These are phyloP conservation scores for Globomyces sp. DNA, from an alignment of 371 early-diverging fungal species.

Conservation along the genomic window DNA sequence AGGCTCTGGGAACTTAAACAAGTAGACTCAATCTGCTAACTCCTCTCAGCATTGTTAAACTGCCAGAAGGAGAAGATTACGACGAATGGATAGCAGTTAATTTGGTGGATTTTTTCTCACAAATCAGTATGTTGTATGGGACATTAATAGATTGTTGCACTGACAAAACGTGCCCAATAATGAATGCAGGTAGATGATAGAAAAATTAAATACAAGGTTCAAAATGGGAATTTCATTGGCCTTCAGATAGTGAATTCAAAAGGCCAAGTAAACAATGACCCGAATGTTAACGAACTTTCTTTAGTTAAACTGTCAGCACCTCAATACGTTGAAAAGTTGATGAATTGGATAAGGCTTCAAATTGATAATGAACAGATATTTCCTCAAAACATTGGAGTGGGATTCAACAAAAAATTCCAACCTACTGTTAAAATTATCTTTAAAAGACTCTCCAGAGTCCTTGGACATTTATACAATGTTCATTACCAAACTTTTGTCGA, in stretches of 20 bases:
- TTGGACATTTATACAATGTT: constrained; percentile 83
- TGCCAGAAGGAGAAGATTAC: constrained; percentile 82
- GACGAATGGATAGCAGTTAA: constrained; percentile 90
- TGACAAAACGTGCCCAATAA: constrained; percentile 73
- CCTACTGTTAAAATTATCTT: constrained; percentile 64
- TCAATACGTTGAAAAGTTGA: constrained; percentile 76
- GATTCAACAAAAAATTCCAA: constrained; percentile 60
- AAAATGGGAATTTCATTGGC: constrained; percentile 81
- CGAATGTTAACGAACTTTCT: constrained; percentile 12
- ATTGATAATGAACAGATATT: constrained; percentile 77
- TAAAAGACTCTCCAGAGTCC: constrained; percentile 78
- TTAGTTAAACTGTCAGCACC: constrained; percentile 73
- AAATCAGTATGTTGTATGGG: constrained; percentile 85
- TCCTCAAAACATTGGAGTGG: constrained; percentile 68
- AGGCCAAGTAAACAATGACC: constrained; percentile 46
- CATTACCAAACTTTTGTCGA: constrained; percentile 68
- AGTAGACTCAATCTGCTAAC: neutral
- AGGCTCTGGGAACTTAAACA: neutral
- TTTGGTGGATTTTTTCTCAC: constrained; percentile 90
- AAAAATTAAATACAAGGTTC: neutral
- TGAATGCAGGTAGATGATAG: constrained; percentile 70
- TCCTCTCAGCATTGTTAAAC: constrained; percentile 50
- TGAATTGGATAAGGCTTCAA: constrained; percentile 77
- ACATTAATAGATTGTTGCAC: constrained; percentile 78
- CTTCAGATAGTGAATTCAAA: constrained; percentile 69